These are phyloP conservation scores for Neckera pumila DNA, from an alignment of 225 moss, liverwort and hornwort genomes.

Conservation along the genomic window DNA sequence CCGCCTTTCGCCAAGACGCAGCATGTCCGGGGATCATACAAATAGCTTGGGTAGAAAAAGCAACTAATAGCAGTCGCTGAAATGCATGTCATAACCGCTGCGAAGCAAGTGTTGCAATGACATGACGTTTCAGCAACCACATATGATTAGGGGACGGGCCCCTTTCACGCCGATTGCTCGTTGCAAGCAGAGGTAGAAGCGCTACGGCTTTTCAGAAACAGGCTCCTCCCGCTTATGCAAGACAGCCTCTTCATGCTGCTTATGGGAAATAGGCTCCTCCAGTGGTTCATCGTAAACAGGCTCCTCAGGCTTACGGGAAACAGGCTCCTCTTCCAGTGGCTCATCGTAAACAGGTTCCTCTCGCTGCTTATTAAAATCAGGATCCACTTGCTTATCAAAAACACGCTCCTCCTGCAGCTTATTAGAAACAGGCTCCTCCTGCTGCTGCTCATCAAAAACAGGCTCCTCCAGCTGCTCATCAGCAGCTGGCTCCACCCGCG, in stretches of 20 bases:
- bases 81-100: conserved; percentile 15
- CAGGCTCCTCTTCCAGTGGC: background rate
- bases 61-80: background rate
- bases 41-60: background rate
- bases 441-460: background rate
- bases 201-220: background rate
- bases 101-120: conserved; percentile 12
- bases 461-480: background rate
- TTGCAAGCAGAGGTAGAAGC: background rate
- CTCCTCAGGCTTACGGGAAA: background rate
- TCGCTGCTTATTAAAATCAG: background rate
- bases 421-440: background rate
- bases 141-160: background rate
- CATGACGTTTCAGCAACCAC: conserved; percentile 13
- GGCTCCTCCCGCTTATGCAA: background rate
- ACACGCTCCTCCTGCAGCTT: background rate
- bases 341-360: background rate
- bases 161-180: background rate
- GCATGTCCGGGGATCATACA: background rate
- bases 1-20: background rate
- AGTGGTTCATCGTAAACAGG: background rate
- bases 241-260: background rate
- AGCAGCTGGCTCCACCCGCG: background rate
- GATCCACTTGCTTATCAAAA: background rate
- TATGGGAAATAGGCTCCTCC: background rate